Evolutionary conservation across 2,329 filamentous ascomycete genomes (phyloP).

Genomic region (Ceratocystis papillata): DNA sequence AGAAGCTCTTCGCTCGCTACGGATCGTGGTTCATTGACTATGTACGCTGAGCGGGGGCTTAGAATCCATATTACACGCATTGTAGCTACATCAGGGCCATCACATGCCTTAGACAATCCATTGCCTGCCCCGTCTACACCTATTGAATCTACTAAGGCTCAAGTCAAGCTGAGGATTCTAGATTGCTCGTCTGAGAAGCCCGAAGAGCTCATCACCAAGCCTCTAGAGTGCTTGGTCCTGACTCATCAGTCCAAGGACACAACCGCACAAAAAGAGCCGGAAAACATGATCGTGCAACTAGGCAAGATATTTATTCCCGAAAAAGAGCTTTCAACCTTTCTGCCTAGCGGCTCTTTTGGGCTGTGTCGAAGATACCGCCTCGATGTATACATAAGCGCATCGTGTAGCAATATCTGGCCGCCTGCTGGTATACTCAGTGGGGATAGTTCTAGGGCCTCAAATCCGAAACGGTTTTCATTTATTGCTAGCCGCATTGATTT

Average conservation of each 20-base stretch:
- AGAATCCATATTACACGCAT: conserved; percentile 1
- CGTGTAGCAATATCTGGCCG: conserved; percentile 42
- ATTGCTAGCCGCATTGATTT: conserved; percentile 20
- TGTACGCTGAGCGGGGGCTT: not conserved
- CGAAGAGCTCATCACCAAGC: conserved; percentile 8
- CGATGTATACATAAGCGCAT: conserved; percentile 43
- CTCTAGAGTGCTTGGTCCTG: not conserved
- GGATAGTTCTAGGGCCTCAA: conserved; percentile 3
- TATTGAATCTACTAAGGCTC: not conserved
- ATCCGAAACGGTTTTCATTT: conserved; percentile 15
- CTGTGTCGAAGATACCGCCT: conserved; percentile 43
- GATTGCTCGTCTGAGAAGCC: conserved; percentile 16
- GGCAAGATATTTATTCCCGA: conserved; percentile 40
- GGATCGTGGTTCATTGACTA: not conserved
- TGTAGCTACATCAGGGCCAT: not conserved
- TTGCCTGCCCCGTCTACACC: not conserved
- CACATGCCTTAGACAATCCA: not conserved
- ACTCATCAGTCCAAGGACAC: not conserved
- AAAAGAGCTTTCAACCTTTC: conserved; percentile 41
- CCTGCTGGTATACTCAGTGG: conserved; percentile 34
- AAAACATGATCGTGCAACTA: not conserved
- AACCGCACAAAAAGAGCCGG: not conserved
- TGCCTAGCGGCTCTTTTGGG: conserved; percentile 39
- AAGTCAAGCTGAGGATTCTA: conserved; percentile 12
- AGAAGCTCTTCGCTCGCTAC: not conserved